Base-by-base conservation (phyloP, 129 eudicot species). In the Kitagawia praeruptora region DNA sequence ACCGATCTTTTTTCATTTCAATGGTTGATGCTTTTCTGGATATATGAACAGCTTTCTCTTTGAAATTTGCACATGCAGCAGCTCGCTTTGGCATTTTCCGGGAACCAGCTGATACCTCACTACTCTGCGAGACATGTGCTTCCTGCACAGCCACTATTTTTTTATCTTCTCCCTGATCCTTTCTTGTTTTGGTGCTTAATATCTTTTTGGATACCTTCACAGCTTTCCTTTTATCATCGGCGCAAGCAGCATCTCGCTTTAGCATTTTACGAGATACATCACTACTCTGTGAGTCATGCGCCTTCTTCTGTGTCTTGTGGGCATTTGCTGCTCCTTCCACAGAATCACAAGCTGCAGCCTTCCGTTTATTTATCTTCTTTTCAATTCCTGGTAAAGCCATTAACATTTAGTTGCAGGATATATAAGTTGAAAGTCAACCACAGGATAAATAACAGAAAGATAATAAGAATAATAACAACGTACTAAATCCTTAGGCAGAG, bases 11-110 rank as follows among this genome's bases (percentile, higher is more conserved):
- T 72, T 84, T 84, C 6, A 28, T 76, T 28, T 84, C 87, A n/a
- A 84, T 77, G 0, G 77, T 47, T 51, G 58, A 27, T 19, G 75
- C 58, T 75, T 80, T 84, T 21, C 77, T 80, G 42, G 81, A 75
- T 18, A 80, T 8, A 11, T 61, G 79, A 37, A 80, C 64, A 16
- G 64, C 37, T 38, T 84, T 76, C 41, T 84, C 81, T 78, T 76
- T 84, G 41, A 80, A 84, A 79, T 84, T 71, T 18, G 69, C 48
- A 53, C 87, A 84, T 13, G 87, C 87, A 67, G 87, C 87, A 28
- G 81, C 81, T 67, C 87, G 54, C 79, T 80, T 84, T 15, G 84
- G 87, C 83, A 76, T 80, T 64, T 78, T 80, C 0, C 84, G 79
- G 73, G 87, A 66, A 28, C 80, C 76, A 14, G 42, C 28, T 58